A percentile compares a stretch with the other conserved stretches of the same genome.
These are phyloP conservation scores for Corylus avellana DNA, from an alignment of 306 rosid species.

Conservation along the genomic window DNA sequence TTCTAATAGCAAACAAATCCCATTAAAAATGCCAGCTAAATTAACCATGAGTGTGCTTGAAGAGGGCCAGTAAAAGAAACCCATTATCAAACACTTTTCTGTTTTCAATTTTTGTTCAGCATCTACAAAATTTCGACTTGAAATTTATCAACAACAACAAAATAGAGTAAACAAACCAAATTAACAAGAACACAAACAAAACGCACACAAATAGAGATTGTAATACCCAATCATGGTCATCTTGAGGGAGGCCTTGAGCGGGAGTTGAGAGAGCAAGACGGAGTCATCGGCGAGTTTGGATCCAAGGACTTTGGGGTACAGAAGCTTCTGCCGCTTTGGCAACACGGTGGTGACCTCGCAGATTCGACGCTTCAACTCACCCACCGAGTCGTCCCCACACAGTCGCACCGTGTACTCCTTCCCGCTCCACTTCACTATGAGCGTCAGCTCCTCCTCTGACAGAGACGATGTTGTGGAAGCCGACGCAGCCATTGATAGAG, in stretches of 20 bases:
- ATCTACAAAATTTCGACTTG: background rate
- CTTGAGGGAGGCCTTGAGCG: slow-evolving; percentile 74
- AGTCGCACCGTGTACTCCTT: slow-evolving; percentile 86
- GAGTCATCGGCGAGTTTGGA: slow-evolving; percentile 86
- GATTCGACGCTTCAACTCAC: slow-evolving; percentile 92
- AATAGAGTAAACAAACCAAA: background rate
- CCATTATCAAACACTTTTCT: background rate
- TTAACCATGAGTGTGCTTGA: background rate
- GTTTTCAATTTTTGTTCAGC: too few relatives aligned
- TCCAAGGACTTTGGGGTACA: slow-evolving; percentile 70
- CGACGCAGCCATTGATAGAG: slow-evolving; percentile 38
- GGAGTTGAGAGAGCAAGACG: slow-evolving; percentile 68
- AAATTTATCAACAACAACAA: background rate
- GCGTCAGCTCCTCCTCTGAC: slow-evolving; percentile 68
- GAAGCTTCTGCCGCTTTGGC: slow-evolving; percentile 90
- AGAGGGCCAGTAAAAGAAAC: background rate
- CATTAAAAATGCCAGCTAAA: background rate
- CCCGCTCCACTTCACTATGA: slow-evolving; percentile 84
- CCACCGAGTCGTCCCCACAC: slow-evolving; percentile 78
- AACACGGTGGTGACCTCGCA: slow-evolving; percentile 81
- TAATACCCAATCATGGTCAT: slow-evolving; percentile 88
- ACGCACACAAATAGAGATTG: background rate
- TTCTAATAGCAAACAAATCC: background rate
- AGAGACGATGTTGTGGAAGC: slow-evolving; percentile 37
- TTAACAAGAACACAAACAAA: background rate